Percentiles rank a stretch among this genome's conserved stretches.
These are phyloP conservation scores for Geotrichum histeridarum DNA, from an alignment of 1,139 yeast genomes.

Conservation along the genomic window DNA sequence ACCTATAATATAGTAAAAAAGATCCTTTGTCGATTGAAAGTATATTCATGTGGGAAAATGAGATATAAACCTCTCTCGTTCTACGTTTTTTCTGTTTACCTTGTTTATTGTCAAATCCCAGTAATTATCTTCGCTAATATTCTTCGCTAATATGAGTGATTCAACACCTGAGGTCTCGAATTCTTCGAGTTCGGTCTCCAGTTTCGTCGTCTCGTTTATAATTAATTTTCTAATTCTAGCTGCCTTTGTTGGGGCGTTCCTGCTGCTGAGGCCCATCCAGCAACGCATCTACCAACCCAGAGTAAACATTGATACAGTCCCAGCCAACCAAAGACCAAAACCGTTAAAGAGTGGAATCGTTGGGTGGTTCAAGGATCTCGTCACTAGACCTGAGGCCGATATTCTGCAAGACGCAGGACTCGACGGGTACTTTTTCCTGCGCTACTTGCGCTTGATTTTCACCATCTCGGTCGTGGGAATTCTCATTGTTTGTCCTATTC, in stretches of 20 bases:
- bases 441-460: constrained; percentile 65
- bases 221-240: constrained; percentile 54
- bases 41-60: too few relatives aligned
- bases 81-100: neutral
- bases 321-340: constrained; percentile 39
- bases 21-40: too few relatives aligned
- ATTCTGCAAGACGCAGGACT: constrained; percentile 74
- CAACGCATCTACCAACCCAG: constrained; percentile 80
- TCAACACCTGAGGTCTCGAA: neutral
- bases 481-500: constrained; percentile 63
- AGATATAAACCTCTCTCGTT: neutral
- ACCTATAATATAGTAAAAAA: too few relatives aligned
- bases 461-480: constrained; percentile 60
- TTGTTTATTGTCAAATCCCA: neutral
- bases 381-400: constrained; percentile 55
- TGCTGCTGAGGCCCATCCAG: constrained; percentile 60
- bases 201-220: constrained; percentile 50
- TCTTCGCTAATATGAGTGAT: neutral
- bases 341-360: constrained; percentile 34
- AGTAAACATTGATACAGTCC: constrained; percentile 47
- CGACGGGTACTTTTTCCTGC: constrained; percentile 81
- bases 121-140: neutral
- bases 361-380: constrained; percentile 37
- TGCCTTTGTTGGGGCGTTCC: constrained; percentile 53
- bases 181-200: constrained; percentile 29